Conservation (phyloP, 139 green algal species). For the Chlorella sorokiniana region DNA sequence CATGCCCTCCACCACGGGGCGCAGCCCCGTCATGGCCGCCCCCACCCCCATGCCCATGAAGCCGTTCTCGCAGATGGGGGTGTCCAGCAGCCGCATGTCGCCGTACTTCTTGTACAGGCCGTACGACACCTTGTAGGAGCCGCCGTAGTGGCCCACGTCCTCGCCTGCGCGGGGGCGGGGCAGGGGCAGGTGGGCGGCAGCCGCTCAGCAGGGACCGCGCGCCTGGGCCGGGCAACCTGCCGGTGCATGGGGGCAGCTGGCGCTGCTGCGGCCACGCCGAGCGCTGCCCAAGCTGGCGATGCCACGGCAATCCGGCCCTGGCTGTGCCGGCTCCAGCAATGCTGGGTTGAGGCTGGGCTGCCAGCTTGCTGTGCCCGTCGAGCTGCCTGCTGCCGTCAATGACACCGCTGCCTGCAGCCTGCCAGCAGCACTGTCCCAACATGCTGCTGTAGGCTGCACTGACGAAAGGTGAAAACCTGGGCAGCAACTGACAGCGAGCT, state of each 20-base stretch:
- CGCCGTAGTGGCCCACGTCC: constrained; percentile 96
- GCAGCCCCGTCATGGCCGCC: constrained; percentile 94
- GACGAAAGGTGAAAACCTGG: too few species aligned
- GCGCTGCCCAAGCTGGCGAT: neutral
- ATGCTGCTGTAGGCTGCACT: too few species aligned
- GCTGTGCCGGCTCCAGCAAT: too few species aligned
- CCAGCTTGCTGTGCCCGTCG: neutral
- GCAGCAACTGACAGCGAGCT: neutral
- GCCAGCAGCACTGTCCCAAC: too few species aligned
- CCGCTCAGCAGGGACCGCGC: neutral
- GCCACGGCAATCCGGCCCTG: neutral
- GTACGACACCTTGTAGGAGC: constrained; percentile 91
- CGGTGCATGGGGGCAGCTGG: too few species aligned
- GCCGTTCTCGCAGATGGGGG: constrained; percentile 88
- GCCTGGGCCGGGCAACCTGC: too few species aligned
- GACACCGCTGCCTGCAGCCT: neutral
- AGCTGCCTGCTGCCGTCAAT: neutral
- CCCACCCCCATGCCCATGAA: constrained; percentile 98
- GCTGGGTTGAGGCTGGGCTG: too few species aligned
- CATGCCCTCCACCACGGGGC: constrained; percentile 97
- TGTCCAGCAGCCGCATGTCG: constrained; percentile 92
- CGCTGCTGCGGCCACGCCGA: too few species aligned
- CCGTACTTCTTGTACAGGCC: constrained; percentile 97
- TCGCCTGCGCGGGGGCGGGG: constrained; percentile 61
- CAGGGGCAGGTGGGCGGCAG: neutral